Conservation (phyloP, 495 filamentous ascomycete species). For the Hypomontagnella submonticulosa region DNA sequence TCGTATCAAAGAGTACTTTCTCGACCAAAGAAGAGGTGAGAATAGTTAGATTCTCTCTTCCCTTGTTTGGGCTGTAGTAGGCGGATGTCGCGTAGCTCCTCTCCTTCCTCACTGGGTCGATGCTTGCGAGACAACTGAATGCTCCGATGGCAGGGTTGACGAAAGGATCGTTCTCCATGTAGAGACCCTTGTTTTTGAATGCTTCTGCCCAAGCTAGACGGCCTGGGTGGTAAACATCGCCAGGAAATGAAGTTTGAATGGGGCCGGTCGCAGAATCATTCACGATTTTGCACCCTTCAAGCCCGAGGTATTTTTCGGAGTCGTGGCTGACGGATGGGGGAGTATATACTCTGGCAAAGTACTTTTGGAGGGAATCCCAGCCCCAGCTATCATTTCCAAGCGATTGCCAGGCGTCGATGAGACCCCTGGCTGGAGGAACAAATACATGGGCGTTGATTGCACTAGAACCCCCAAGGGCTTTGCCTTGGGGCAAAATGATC, state of each 20-base stretch:
- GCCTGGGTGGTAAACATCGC: constrained; percentile 24
- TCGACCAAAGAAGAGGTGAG: constrained; percentile 53
- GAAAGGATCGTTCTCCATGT: constrained; percentile 23
- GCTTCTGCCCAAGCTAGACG: constrained; percentile 45
- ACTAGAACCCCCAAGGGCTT: constrained; percentile 66
- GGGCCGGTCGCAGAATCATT: constrained; percentile 19
- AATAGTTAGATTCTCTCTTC: constrained; percentile 54
- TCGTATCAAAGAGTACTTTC: constrained; percentile 59
- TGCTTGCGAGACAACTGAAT: constrained; percentile 25
- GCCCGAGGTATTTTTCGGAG: constrained; percentile 1
- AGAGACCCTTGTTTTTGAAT: constrained; percentile 38
- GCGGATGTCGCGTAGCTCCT: constrained; percentile 46
- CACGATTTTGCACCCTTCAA: constrained; percentile 11
- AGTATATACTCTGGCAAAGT: constrained; percentile 41
- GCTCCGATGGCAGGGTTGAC: constrained; percentile 12
- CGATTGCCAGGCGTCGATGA: constrained; percentile 54
- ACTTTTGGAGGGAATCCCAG: constrained; percentile 48
- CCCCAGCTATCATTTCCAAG: constrained; percentile 57
- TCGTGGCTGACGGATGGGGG: constrained; percentile 5
- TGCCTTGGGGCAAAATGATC: constrained; percentile 59
- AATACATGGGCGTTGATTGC: constrained; percentile 63
- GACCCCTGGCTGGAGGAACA: constrained; percentile 21
- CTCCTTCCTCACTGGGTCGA: constrained; percentile 50
- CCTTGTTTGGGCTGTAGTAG: constrained; percentile 45
- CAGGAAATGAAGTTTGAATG: constrained; percentile 30